Evolutionary conservation across 2,329 filamentous ascomycete genomes (phyloP).

Genomic region (Scorias spongiosa): DNA sequence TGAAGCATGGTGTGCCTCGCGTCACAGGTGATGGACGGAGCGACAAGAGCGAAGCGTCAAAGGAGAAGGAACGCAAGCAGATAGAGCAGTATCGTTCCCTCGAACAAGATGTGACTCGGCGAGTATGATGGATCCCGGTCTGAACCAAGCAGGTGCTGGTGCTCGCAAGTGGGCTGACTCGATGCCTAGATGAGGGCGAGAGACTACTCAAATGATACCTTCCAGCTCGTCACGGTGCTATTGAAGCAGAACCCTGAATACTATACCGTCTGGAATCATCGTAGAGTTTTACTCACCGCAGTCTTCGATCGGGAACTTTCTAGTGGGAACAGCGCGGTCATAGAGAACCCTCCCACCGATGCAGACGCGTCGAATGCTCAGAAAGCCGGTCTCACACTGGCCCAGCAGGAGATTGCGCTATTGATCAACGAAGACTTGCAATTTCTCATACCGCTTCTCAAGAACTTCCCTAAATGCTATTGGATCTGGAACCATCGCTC

Average conservation of each 20-base stretch:
- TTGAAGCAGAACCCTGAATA: conserved; percentile 70
- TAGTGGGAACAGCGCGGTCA: conserved; percentile 10
- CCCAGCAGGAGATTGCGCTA: conserved; percentile 27
- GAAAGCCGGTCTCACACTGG: conserved; percentile 13
- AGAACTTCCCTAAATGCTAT: conserved; percentile 89
- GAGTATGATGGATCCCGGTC: neutral
- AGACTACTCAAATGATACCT: conserved; percentile 38
- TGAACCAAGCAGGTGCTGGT: neutral
- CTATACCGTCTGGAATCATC: conserved; percentile 83
- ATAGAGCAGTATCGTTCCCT: conserved; percentile 44
- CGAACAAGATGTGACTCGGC: neutral
- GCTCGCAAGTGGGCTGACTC: neutral
- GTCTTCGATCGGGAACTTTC: conserved; percentile 37
- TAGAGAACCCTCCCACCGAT: neutral
- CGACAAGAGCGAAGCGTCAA: conserved; percentile 51
- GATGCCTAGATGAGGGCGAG: conserved; percentile 23
- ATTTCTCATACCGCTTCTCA: conserved; percentile 72
- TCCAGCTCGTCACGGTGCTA: conserved; percentile 53
- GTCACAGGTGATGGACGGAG: conserved; percentile 26
- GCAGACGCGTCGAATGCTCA: conserved; percentile 12
- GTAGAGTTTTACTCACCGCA: conserved; percentile 55
- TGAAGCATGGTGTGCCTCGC: conserved; percentile 72
- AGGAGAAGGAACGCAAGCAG: conserved; percentile 48
- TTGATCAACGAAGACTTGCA: conserved; percentile 57
- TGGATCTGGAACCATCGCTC: conserved; percentile 97